Evolutionary conservation across 2,329 filamentous ascomycete species (phyloP).

Genomic region (Chaetomiaceae sp.): DNA sequence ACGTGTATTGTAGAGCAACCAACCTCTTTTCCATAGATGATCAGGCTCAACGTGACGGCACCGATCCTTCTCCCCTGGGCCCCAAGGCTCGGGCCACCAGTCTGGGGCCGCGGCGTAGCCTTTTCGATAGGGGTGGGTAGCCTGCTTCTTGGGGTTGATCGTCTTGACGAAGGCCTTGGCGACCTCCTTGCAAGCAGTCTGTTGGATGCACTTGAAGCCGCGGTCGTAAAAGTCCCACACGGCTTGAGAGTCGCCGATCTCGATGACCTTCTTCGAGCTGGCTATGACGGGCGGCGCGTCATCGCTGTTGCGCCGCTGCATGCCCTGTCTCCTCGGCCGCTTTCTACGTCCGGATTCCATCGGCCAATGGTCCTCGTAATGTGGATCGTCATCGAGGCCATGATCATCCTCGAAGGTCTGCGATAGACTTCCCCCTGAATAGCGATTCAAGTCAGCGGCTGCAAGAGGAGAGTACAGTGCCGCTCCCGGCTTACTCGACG

Average conservation of each 20-base stretch:
- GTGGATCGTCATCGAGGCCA: neutral
- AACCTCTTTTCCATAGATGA: conserved; percentile 65
- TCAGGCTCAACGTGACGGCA: conserved; percentile 70
- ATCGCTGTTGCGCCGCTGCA: conserved; percentile 39
- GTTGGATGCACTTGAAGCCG: conserved; percentile 63
- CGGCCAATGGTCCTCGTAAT: conserved; percentile 30
- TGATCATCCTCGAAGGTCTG: conserved; percentile 1
- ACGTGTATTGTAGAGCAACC: conserved; percentile 19
- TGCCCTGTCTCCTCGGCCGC: conserved; percentile 28
- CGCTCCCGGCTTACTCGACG: conserved; percentile 34
- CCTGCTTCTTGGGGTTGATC: conserved; percentile 73
- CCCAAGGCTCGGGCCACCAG: conserved; percentile 62
- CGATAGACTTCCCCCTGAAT: neutral
- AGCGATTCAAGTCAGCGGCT: neutral
- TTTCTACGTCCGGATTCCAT: conserved; percentile 35
- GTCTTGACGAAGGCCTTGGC: conserved; percentile 73
- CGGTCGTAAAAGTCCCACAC: conserved; percentile 58
- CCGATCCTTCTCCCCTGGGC: conserved; percentile 45
- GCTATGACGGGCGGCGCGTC: conserved; percentile 37
- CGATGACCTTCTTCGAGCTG: conserved; percentile 42
- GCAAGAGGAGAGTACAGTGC: neutral
- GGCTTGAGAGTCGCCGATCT: conserved; percentile 49
- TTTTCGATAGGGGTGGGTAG: conserved; percentile 67
- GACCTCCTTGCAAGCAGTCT: conserved; percentile 66
- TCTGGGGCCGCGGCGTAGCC: conserved; percentile 57